Evolutionary conservation across 2,329 filamentous ascomycete species (phyloP), one percentile per base, ranked within the genome.

Genomic region (Fusarium acutatum): DNA sequence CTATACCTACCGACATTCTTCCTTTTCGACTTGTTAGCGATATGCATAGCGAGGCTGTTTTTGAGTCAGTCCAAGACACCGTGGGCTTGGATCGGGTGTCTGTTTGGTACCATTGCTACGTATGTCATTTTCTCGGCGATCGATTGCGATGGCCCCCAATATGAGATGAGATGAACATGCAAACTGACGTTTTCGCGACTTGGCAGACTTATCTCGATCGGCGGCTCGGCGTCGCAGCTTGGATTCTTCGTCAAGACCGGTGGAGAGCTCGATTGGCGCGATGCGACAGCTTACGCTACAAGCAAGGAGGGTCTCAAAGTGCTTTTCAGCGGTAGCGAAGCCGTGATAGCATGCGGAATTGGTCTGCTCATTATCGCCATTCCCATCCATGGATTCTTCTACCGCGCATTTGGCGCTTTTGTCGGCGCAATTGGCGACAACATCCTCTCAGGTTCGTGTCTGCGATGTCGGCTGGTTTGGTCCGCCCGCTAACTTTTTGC

Each of bases 231-330:
- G 6, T 80, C 79, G 11, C 79, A 81, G 54, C 68, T 81, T 17
- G 79, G 79, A 32, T 81, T 81, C 53, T 81, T 70, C 57, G 68
- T 73, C 53, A 75, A 80, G 54, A 80, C 80, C 0, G 80, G 80
- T 20, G 80, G 79, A 34, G 79, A 81, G 60, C 68, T 81, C 15
- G 76, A 81, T 54, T 81, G 80, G 80, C 73, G 72, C 35, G 80
- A 81, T 62, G 80, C 78, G 18, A 68, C 70, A 43, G 59, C 77
- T 17, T 80, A 80, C 47, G 78, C 80, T 26, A 71, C 72, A 35
- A 78, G 76, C 66, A 76, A 78, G 57, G 80, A 81, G 47, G 77
- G 75, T 24, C 71, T 80, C 32, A 80, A 81, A 69, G 75, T 81
- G 28, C 65, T 81, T 34, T 72, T 81, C 15, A 80, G 75, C 26